Evolutionary conservation across 192 early-diverging fungal species (phyloP), one percentile per base, ranked within the genome.

Genomic region (Umbelopsis vinacea): DNA sequence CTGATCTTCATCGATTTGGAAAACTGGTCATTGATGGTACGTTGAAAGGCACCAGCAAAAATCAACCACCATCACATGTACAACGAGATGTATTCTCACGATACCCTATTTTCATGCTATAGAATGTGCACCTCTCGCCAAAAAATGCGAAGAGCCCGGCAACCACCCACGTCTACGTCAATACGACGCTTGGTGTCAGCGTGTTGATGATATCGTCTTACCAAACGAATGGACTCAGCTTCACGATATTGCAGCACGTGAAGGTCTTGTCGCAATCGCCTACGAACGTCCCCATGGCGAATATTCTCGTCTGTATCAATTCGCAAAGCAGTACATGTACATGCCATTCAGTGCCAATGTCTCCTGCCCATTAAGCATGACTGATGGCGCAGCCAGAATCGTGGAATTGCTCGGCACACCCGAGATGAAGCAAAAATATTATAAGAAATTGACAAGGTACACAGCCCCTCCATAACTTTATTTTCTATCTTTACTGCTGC

Each of bases 291-390:
- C 85, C 43, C 78, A 81, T 26, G 81, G 74, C 0, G 77, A 87
- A 46, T 78, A 83, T 57, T 82, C 82, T 22, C 81, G 89, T 22
- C 70, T 90, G 14, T 82, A 85, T 48, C 89, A 93, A 73, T 89
- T 90, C 76, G 86, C 89, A 23, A 93, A 93, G 71, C 53, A 85
- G n/a, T 88, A 86, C 71, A 74, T 91, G 54, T 89, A 80, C 71
- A 52, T 70, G 10, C 84, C 87, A 3, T 82, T 78, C 1, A 71
- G 82, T 46, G 91, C 89, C 6, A 71, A 89, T 26, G 85, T 82
- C 60, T 69, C 72, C n/a, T 92, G 91, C 66, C 91, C 91, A n/a
- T 82, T 92, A 54, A 85, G 89, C n/a, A 92, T 93, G 90, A 92
- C 91, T 0, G 90, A 92, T 76, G 90, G 91, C 35, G 87, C 87